Percentiles rank a stretch among this genome's conserved stretches.
phyloP scores from a whole-genome alignment of 2,329 filamentous ascomycete species.

The Trichoderma simmonsii region DNA sequence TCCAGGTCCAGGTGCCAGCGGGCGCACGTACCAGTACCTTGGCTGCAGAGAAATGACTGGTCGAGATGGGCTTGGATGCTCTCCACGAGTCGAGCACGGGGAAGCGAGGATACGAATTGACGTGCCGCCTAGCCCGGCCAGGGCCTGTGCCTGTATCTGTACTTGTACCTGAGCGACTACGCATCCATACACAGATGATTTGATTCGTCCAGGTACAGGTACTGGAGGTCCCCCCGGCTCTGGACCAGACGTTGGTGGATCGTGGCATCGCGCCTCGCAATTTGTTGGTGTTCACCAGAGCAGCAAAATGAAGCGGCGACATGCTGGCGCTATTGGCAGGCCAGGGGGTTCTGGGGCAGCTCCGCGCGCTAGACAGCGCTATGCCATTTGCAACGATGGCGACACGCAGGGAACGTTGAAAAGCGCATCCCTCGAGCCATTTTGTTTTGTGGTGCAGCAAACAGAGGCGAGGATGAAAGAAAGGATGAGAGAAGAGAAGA shows the following conservation, averaged over 20 bases:
- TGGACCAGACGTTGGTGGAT: slow-evolving; percentile 11
- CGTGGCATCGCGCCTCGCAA: slow-evolving; percentile 18
- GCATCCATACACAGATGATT: too few relatives aligned
- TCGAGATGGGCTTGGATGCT: not conserved
- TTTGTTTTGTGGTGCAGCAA: not conserved
- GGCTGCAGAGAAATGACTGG: not conserved
- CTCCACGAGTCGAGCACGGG: slow-evolving; percentile 2
- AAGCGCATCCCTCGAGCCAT: not conserved
- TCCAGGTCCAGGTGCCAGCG: not conserved
- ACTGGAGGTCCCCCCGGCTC: not conserved
- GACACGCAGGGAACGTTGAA: slow-evolving; percentile 7
- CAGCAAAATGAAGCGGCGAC: not conserved
- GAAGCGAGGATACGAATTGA: slow-evolving; percentile 14
- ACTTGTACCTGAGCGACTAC: not conserved
- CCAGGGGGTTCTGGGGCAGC: not conserved
- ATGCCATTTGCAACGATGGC: slow-evolving; percentile 11
- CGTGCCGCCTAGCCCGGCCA: not conserved
- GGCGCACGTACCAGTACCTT: not conserved
- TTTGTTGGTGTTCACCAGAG: slow-evolving; percentile 9
- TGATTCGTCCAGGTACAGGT: not conserved
- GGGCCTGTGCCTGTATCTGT: too few relatives aligned
- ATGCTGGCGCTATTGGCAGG: slow-evolving; percentile 17
- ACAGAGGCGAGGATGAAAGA: not conserved
- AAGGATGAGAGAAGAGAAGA: not conserved
- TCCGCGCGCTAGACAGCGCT: slow-evolving; percentile 16